Conservation (phyloP, 441 rosid species). For the Melastoma candidum region DNA sequence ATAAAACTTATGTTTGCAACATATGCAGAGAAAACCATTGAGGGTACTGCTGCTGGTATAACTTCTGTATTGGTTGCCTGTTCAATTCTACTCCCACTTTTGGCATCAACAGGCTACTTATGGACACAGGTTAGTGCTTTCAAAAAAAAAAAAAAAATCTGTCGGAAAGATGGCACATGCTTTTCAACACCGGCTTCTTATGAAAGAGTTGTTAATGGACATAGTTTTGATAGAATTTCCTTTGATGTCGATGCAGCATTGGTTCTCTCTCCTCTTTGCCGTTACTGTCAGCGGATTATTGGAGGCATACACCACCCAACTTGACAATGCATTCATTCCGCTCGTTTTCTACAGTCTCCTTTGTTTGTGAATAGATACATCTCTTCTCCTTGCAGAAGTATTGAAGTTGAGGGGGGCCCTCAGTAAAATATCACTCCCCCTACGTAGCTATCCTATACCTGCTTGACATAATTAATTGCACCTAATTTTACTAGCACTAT, state of each 20-base stretch:
- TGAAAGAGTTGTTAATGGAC: neutral
- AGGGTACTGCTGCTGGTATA: conserved; percentile 99
- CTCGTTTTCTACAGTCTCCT: conserved; percentile 92
- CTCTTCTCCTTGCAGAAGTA: too few species aligned
- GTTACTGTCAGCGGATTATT: conserved; percentile 71
- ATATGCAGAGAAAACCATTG: conserved; percentile 81
- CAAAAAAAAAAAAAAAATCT: too few species aligned
- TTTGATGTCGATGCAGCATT: conserved; percentile 45
- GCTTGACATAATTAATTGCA: too few species aligned
- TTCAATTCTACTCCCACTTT: conserved; percentile 65
- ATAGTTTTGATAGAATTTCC: conserved; percentile 6
- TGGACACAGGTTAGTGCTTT: conserved; percentile 39
- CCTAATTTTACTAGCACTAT: too few species aligned
- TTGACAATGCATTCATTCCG: conserved; percentile 93
- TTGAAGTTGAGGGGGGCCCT: too few species aligned
- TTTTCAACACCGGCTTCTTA: neutral
- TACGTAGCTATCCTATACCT: too few species aligned
- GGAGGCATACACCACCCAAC: conserved; percentile 95
- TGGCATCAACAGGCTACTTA: conserved; percentile 84
- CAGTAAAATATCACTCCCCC: too few species aligned
- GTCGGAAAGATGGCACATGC: neutral
- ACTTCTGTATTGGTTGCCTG: conserved; percentile 76
- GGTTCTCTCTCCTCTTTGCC: conserved; percentile 71
- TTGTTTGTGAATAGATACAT: conserved; percentile 40
- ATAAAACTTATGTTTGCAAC: conserved; percentile 15